phyloP scores from a whole-genome alignment of 2,329 filamentous ascomycete species.

The Exserohilum rostratum region DNA sequence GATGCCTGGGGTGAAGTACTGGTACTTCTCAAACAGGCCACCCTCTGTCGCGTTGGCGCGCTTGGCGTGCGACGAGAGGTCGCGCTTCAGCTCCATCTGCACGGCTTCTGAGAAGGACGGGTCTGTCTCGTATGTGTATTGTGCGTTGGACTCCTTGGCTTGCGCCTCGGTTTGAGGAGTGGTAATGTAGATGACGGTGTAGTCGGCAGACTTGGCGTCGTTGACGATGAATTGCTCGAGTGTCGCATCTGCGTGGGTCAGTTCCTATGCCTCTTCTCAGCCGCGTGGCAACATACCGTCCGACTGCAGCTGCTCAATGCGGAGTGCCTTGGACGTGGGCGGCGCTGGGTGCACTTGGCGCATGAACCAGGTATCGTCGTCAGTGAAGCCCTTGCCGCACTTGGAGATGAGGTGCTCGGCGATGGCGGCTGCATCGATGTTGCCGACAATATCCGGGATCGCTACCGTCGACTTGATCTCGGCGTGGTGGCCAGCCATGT shows the following conservation, averaged over 20 bases:
- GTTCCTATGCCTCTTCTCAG: background rate
- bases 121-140: constrained; percentile 65
- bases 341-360: constrained; percentile 20
- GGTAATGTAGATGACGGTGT: constrained; percentile 78
- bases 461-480: constrained; percentile 60
- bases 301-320: constrained; percentile 21
- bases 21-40: constrained; percentile 84
- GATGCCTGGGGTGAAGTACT: constrained; percentile 89
- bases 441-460: constrained; percentile 61
- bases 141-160: constrained; percentile 31
- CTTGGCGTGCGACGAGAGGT: constrained; percentile 50
- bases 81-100: constrained; percentile 77
- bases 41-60: constrained; percentile 32
- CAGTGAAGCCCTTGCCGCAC: constrained; percentile 54
- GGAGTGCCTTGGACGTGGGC: constrained; percentile 20
- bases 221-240: constrained; percentile 37
- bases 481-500: constrained; percentile 57
- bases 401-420: constrained; percentile 51
- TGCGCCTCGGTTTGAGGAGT: constrained; percentile 56
- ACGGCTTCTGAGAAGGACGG: constrained; percentile 66
- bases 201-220: constrained; percentile 58
- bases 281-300: constrained; percentile 22
- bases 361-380: constrained; percentile 11
- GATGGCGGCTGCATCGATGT: constrained; percentile 53
- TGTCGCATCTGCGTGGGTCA: constrained; percentile 27